phyloP scores from a whole-genome alignment of 2,329 filamentous ascomycete genomes.

The Bipolaris bicolor region DNA sequence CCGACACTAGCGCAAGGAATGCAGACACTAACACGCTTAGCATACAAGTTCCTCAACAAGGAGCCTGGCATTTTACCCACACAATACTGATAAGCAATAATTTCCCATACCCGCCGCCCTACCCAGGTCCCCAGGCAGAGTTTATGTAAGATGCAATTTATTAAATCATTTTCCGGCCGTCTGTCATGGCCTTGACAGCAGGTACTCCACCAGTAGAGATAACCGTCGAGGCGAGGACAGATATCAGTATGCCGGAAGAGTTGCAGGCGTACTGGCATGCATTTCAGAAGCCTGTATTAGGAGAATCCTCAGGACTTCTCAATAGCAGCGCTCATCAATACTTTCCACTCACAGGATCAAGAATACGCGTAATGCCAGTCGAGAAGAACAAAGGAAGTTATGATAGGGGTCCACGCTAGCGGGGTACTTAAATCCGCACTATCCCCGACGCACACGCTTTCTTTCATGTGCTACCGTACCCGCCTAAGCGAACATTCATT shows the following conservation, averaged over 20 bases:
- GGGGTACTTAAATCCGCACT: not conserved
- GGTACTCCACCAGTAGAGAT: not conserved
- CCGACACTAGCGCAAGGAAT: constrained; percentile 42
- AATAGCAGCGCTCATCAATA: not conserved
- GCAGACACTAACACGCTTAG: constrained; percentile 38
- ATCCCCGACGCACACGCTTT: not conserved
- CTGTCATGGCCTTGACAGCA: not conserved
- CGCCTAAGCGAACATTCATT: not conserved
- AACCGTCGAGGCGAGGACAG: not conserved
- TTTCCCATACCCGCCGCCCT: constrained; percentile 27
- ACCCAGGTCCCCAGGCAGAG: constrained; percentile 20
- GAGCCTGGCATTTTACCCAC: constrained; percentile 20
- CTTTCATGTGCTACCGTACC: not conserved
- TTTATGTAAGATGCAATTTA: constrained; percentile 21
- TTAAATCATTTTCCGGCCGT: constrained; percentile 15
- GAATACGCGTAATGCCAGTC: not conserved
- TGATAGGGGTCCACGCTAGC: not conserved
- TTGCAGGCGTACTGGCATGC: not conserved
- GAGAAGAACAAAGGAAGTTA: not conserved
- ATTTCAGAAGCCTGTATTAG: no score
- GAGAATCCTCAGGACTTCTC: no score
- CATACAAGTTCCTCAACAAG: constrained; percentile 11
- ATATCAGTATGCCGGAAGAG: not conserved
- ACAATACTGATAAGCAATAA: constrained; percentile 34
- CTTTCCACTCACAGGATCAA: not conserved